These are phyloP conservation scores for Hyaloscypha finlandica DNA, from an alignment of 495 filamentous ascomycete genomes.

Conservation along the genomic window DNA sequence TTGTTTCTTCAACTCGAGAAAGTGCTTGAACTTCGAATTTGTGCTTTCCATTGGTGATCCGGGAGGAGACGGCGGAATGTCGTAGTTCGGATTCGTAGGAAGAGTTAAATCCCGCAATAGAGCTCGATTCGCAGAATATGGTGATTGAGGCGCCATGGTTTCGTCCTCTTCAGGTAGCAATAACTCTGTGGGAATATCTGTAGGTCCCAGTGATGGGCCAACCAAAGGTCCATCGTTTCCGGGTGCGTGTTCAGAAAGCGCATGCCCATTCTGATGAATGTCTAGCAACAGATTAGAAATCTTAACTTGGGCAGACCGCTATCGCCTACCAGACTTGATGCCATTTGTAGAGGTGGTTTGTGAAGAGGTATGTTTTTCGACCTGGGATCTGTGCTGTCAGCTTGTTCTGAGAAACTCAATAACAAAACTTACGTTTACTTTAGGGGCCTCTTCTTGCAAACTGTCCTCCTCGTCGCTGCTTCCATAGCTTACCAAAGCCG, in stretches of 20 bases:
- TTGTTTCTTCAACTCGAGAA: conserved; percentile 80
- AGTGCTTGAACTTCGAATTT: conserved; percentile 77
- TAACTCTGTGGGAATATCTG: conserved; percentile 11
- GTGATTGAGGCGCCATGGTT: conserved; percentile 56
- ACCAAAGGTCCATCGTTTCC: conserved; percentile 45
- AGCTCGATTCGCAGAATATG: conserved; percentile 66
- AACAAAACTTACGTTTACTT: conserved; percentile 18
- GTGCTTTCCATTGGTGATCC: conserved; percentile 62
- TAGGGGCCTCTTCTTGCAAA: conserved; percentile 29
- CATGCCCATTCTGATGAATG: background rate
- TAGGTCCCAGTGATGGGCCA: conserved; percentile 41
- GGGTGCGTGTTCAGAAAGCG: background rate
- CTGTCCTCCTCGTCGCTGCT: conserved; percentile 78
- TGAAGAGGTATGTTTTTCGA: background rate
- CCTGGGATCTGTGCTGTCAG: conserved; percentile 26
- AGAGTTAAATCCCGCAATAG: conserved; percentile 80
- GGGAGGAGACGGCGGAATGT: conserved; percentile 84
- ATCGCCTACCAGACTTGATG: conserved; percentile 12
- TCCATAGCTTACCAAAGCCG: conserved; percentile 68
- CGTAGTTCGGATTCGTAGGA: conserved; percentile 74
- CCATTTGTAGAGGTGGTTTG: conserved; percentile 3
- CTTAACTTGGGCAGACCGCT: background rate
- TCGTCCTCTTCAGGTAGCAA: conserved; percentile 24
- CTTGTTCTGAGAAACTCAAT: background rate
- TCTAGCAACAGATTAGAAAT: background rate